Base-by-base conservation (phyloP, 768 basidiomycete species). In the Lentinula guzmanii region DNA sequence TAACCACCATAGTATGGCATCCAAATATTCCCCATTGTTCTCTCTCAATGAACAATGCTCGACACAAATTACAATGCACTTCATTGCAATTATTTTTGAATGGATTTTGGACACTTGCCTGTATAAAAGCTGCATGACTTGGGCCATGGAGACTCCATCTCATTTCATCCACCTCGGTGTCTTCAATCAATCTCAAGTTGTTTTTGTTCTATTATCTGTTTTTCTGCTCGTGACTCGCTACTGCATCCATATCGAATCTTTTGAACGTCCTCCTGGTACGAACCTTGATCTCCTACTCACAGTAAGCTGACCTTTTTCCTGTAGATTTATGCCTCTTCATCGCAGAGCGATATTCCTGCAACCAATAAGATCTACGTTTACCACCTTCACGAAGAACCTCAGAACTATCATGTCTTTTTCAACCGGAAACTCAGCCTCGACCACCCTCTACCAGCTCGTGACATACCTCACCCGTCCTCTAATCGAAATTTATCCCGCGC, bases 111-210 rank as follows among this genome's bases (percentile, higher is more conserved):
- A 41, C 21, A 21, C n/a, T 8, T n/a, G 4, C 2, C 13, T 28
- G 37, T 42, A 41, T 56, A 56, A 41, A 56, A 56, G 39, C 18
- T 11, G 24, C 43, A 9, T 4, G 6, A 11, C 16, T 21, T n/a
- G 3, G 39, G 54, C 37, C 41, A 16, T 13, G 3, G 21, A 42
- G 21, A n/a, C 21, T 7, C 46, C 11, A 56, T 28, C 39, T 21
- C 55, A 56, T 56, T 39, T 31, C 55, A 45, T 41, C 10, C 55
- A 24, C 55, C 41, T 56, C 55, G 42, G 55, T 56, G 55, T 56
- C 24, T 33, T 24, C 53, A 42, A 28, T 56, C 39, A 41, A 41
- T 24, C 15, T 56, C 34, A 56, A 28, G 3, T 13, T 39, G 28
- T 56, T 45, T 24, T 3, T 56, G 39, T 56, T 56, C 55, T 43